Evolutionary conservation across 2,329 filamentous ascomycete genomes (phyloP).

Genomic region (Clonostachys rosea): DNA sequence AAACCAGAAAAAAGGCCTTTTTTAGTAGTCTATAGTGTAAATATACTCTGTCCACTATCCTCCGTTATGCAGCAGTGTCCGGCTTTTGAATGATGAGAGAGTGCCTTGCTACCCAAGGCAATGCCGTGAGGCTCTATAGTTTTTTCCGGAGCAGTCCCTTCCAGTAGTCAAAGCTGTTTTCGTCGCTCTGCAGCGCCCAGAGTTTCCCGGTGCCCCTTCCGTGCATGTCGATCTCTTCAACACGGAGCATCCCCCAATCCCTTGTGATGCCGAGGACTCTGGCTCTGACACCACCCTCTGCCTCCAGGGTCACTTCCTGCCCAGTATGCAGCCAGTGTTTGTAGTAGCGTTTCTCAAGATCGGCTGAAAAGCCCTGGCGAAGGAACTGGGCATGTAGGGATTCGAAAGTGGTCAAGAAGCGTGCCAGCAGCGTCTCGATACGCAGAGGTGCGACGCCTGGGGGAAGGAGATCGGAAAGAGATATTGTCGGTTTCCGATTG

Average conservation of each 20-base stretch:
- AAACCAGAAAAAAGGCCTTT: not conserved
- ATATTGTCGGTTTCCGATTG: conserved; percentile 83
- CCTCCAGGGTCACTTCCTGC: conserved; percentile 70
- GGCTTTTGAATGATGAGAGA: not conserved
- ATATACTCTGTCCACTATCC: not conserved
- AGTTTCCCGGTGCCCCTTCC: conserved; percentile 72
- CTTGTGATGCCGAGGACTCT: conserved; percentile 80
- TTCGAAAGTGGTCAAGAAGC: conserved; percentile 75
- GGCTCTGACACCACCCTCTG: conserved; percentile 69
- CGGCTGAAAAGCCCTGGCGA: conserved; percentile 65
- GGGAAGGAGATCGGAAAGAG: conserved; percentile 69
- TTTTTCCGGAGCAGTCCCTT: conserved; percentile 81
- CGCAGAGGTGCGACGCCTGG: conserved; percentile 50
- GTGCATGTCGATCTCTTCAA: conserved; percentile 73
- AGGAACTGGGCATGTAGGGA: conserved; percentile 72
- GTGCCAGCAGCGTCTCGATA: conserved; percentile 76
- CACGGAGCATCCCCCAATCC: conserved; percentile 86
- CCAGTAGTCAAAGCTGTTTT: conserved; percentile 98
- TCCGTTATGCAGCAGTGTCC: not conserved
- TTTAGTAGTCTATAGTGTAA: not conserved
- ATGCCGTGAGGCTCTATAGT: conserved; percentile 23
- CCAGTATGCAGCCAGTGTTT: conserved; percentile 79
- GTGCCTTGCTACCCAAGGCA: not conserved
- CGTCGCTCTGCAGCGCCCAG: conserved; percentile 88
- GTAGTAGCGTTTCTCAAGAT: conserved; percentile 76